Conservation (phyloP, 2,329 filamentous ascomycete species). For the Paracoccidioides lutzii region DNA sequence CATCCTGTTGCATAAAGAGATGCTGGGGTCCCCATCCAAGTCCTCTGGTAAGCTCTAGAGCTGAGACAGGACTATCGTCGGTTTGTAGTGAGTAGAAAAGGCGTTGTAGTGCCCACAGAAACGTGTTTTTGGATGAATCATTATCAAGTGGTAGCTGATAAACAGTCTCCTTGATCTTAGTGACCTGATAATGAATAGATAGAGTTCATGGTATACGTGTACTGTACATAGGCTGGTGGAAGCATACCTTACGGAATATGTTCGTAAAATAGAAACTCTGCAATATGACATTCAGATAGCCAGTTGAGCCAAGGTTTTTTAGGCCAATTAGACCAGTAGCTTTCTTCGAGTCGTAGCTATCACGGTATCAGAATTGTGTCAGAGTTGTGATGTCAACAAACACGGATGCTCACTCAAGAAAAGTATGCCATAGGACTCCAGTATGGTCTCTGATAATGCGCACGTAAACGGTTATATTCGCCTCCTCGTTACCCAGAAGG, state of each 20-base stretch:
- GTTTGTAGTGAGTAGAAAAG: slow-evolving; percentile 6
- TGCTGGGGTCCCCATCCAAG: slow-evolving; percentile 5
- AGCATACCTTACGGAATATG: slow-evolving; percentile 17
- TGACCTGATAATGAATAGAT: background rate
- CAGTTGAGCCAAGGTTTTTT: slow-evolving; percentile 81
- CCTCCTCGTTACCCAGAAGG: slow-evolving; percentile 18
- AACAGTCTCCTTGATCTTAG: background rate
- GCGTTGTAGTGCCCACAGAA: slow-evolving; percentile 6
- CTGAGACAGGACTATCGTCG: background rate
- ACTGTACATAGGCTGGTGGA: background rate
- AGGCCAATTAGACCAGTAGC: slow-evolving; percentile 83
- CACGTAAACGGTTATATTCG: slow-evolving; percentile 18
- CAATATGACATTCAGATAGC: slow-evolving; percentile 62
- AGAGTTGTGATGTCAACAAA: background rate
- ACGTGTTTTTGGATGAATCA: background rate
- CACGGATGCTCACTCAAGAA: background rate
- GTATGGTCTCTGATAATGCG: slow-evolving; percentile 20
- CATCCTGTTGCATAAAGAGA: slow-evolving; percentile 7
- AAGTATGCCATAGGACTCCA: slow-evolving; percentile 19
- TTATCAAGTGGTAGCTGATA: slow-evolving; percentile 5
- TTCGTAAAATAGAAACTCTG: slow-evolving; percentile 58
- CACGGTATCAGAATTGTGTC: slow-evolving; percentile 8
- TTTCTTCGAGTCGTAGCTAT: slow-evolving; percentile 78
- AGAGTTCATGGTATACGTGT: too few species aligned
- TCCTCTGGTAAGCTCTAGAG: slow-evolving; percentile 3